Percentiles rank a stretch among this genome's conserved stretches.
These are phyloP conservation scores for Annulohypoxylon truncatum DNA, from an alignment of 2,329 filamentous ascomycete species.

Conservation along the genomic window DNA sequence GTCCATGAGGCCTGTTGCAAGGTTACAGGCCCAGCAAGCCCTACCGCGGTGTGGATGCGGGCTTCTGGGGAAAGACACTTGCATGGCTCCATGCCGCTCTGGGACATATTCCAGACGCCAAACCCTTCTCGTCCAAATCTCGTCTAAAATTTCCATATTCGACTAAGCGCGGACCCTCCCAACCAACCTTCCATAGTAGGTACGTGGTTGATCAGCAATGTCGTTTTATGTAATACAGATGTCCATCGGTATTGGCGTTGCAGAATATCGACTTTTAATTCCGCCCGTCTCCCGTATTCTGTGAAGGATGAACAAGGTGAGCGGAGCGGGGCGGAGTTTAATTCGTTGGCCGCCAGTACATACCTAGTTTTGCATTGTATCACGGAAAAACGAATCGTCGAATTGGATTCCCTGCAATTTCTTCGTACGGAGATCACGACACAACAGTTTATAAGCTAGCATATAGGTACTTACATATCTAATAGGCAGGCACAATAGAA, in stretches of 20 bases:
- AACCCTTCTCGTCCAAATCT: conserved; percentile 23
- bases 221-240: conserved; percentile 9
- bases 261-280: background rate
- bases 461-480: too few relatives aligned
- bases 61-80: conserved; percentile 26
- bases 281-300: background rate
- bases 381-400: background rate
- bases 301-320: background rate
- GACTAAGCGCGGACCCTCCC: conserved; percentile 18
- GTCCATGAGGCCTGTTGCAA: background rate
- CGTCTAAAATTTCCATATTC: conserved; percentile 35
- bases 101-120: conserved; percentile 23
- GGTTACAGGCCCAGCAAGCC: too few relatives aligned
- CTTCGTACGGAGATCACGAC: background rate
- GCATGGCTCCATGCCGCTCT: conserved; percentile 15
- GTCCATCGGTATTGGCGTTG: background rate
- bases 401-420: background rate
- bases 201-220: background rate
- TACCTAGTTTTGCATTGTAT: background rate
- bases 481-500: background rate
- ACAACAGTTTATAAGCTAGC: background rate
- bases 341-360: background rate
- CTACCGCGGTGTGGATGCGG: conserved; percentile 12
- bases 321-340: conserved; percentile 30
- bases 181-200: background rate